Base-by-base conservation (phyloP, 768 basidiomycete species). In the Tulasnella calospora region DNA sequence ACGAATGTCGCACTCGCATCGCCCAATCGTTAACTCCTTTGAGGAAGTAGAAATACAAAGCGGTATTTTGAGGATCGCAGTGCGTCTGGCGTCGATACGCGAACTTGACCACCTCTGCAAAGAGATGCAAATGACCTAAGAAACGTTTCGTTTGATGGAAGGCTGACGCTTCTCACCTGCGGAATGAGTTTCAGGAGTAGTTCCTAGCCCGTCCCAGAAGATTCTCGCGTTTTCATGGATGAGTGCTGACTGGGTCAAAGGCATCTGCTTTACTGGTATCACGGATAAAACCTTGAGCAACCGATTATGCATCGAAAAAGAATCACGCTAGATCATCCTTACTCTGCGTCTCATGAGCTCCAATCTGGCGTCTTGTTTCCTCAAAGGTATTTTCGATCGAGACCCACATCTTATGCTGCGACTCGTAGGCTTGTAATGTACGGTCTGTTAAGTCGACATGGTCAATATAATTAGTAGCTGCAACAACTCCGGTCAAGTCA, bases 261-360 rank as follows among this genome's bases (percentile, higher is more conserved):
- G 51, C 51, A 51, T 51, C 51, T 51, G 51, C 51, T n/a, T 51
- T n/a, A 51, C 51, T 51, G 51, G 51, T 51, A n/a, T 51, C 51
- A 51, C 51, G 51, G n/a, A 51, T 1, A 9, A 51, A 51, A 23
- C 23, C 51, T 19, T 46, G 13, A 46, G 46, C 15, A 46, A 13
- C 12, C 46, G 4, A 46, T 12, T 3, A 17, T 46, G 46, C 13
- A 46, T 40, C 46, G 46, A 15, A 15, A 46, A 3, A 44, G 44
- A 44, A 44, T 44, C 12, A 3, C 17, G 44, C 44, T 17, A 4
- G 13, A 15, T 51, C n/a, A 77, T 36, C 10, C 90, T 80, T 81
- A 94, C 93, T 90, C 83, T 94, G 93, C 79, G 91, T 90, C 38
- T 90, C 89, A 84, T 94, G 92, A 8, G 92, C 91, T 23, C 93